Conservation (phyloP, 129 eudicot genomes). For the Solidago caesia region DNA sequence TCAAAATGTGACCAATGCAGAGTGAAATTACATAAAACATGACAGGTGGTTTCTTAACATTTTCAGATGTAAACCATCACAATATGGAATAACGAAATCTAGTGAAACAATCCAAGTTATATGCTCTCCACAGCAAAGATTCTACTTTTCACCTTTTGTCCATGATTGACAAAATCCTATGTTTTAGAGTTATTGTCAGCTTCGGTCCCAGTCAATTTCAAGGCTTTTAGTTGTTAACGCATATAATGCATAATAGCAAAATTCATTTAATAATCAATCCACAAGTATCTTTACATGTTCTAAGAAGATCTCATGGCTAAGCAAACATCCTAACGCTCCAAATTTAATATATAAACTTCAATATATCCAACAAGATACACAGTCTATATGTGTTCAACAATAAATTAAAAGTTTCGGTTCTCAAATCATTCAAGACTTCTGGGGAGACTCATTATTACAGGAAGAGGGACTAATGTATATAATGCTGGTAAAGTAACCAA, state of each 20-base stretch:
- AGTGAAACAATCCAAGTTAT: too few species aligned
- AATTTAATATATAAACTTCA: background rate
- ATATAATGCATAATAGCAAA: background rate
- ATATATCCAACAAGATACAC: background rate
- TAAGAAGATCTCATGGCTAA: background rate
- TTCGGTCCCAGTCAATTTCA: background rate
- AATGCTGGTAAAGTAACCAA: background rate
- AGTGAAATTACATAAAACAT: too few species aligned
- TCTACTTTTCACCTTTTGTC: too few species aligned
- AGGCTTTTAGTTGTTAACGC: background rate
- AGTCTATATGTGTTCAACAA: background rate
- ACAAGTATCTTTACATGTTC: background rate
- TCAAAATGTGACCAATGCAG: too few species aligned
- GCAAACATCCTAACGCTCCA: background rate
- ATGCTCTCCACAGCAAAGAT: too few species aligned
- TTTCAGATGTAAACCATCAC: too few species aligned
- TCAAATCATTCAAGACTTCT: background rate
- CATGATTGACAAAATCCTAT: too few species aligned
- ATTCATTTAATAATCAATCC: background rate
- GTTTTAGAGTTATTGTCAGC: too few species aligned
- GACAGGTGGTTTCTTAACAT: too few species aligned
- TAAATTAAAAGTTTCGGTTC: background rate
- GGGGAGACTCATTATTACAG: background rate
- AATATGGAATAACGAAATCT: too few species aligned
- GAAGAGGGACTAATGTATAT: background rate